A percentile compares a stretch with the other conserved stretches of the same genome.
Evolutionary conservation across 257 asterid species (phyloP).

Genomic region (Nicotiana tabacum): DNA sequence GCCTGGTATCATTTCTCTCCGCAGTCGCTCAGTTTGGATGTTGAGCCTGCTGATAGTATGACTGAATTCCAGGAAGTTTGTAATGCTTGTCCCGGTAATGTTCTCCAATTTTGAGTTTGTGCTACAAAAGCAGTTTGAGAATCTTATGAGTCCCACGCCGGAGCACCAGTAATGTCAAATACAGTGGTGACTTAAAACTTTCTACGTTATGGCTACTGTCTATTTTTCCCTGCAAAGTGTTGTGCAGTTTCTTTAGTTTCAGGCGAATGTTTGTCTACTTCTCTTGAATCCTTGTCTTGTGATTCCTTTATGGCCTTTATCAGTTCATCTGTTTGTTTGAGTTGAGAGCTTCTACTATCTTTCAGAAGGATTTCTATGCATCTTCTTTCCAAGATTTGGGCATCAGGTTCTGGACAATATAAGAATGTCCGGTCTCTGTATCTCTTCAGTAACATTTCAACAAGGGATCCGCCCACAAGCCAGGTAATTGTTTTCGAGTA

Average conservation of each 20-base stretch:
- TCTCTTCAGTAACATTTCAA: too few relatives aligned
- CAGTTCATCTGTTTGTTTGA: neutral
- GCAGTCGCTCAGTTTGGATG: neutral
- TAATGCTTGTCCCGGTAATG: neutral
- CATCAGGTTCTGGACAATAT: too few relatives aligned
- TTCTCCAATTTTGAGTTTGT: neutral
- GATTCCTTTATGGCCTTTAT: too few relatives aligned
- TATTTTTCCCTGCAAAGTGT: neutral
- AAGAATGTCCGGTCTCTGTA: too few relatives aligned
- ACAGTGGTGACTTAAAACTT: neutral
- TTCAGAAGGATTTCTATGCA: neutral
- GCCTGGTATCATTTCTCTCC: neutral
- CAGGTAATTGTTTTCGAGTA: too few relatives aligned
- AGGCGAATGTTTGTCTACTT: neutral
- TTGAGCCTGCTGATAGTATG: neutral
- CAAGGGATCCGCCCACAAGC: too few relatives aligned
- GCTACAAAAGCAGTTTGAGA: neutral
- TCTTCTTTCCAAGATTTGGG: neutral
- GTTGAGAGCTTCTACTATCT: neutral
- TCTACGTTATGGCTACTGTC: neutral
- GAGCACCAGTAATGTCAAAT: neutral
- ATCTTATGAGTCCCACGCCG: neutral
- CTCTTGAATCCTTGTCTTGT: too few relatives aligned
- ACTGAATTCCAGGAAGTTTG: neutral
- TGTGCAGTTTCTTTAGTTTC: neutral